Base-by-base conservation (phyloP, 2,329 filamentous ascomycete species). In the Alternaria consortialis region DNA sequence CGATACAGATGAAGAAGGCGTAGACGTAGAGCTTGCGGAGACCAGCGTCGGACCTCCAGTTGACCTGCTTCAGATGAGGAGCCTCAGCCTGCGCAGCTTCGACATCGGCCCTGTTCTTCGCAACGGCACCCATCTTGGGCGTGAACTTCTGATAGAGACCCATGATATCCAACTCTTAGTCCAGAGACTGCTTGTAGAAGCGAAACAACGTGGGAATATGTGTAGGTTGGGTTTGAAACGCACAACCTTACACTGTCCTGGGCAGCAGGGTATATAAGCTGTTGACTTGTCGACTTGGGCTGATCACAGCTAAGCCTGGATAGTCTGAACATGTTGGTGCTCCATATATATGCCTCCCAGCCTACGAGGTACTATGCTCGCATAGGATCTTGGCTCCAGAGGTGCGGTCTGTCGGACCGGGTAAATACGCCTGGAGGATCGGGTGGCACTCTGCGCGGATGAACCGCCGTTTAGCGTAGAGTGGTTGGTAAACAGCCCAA, bases 1-100 rank as follows among this genome's bases (percentile, higher is more conserved):
- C 84, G 65, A 86, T 76, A 67, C 82, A 85, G 55, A 86, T 82
- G 54, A 85, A 75, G 64, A 83, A 75, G 52, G 81, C 81, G 68
- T 81, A 85, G 67, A 84, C 83, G 78, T 87, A 87, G 8, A 87
- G 79, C 76, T 84, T 83, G 70, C 85, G 79, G 68, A 88, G 79
- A 44, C 84, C 85, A n/a, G 85, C 82, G 29, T 87, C 84, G 65
- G 80, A 83, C 50, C 70, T 83, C 85, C 85, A 87, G 66, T 81
- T 73, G 54, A 87, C 84, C 62, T 65, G 79, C 68, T 83, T 81
- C 62, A 86, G 84, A 53, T 82, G 71, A 63, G 84, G 84, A n/a
- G 83, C 82, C 65, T 85, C 83, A 55, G 82, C 80, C 67, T 81
- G 80, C 56, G 81, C 82, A 47, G 66, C 47, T 58, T 76, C 73